These are phyloP conservation scores for Microdochium paspali DNA, from an alignment of 2,329 filamentous ascomycete genomes.

Conservation along the genomic window DNA sequence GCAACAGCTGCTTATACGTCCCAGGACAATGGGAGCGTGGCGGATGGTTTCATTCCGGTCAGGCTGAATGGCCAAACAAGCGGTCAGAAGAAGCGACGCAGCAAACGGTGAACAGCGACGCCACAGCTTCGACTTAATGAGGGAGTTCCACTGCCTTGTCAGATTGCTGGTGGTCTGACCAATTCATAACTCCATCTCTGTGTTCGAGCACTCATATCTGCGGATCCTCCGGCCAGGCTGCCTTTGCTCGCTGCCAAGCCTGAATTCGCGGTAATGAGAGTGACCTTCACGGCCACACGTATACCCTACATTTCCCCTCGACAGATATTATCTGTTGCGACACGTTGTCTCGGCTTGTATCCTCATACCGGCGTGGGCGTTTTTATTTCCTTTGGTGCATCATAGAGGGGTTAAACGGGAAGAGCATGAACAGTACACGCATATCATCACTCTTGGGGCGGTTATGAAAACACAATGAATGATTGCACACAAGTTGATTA, in stretches of 20 bases:
- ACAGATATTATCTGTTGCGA: no score
- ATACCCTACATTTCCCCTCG: neutral
- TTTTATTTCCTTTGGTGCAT: neutral
- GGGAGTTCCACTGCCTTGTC: no score
- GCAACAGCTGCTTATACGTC: constrained; percentile 56
- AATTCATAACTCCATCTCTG: no score
- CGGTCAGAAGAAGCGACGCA: neutral
- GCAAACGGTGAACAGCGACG: neutral
- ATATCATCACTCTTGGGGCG: neutral
- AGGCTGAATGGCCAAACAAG: neutral
- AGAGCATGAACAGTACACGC: neutral
- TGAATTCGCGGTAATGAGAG: no score
- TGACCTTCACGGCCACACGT: no score
- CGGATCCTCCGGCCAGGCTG: no score
- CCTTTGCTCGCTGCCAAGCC: no score
- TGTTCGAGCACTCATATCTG: no score
- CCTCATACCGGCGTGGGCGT: neutral
- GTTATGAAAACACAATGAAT: neutral
- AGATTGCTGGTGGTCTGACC: no score
- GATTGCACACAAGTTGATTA: no score
- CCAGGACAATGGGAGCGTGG: constrained; percentile 74
- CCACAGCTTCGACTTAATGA: neutral
- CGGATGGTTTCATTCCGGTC: constrained; percentile 59
- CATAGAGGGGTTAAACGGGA: neutral
- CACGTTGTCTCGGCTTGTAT: neutral